Conservation (phyloP, 371 early-diverging fungal genomes). For the Paraphysoderma sedebokerense region DNA sequence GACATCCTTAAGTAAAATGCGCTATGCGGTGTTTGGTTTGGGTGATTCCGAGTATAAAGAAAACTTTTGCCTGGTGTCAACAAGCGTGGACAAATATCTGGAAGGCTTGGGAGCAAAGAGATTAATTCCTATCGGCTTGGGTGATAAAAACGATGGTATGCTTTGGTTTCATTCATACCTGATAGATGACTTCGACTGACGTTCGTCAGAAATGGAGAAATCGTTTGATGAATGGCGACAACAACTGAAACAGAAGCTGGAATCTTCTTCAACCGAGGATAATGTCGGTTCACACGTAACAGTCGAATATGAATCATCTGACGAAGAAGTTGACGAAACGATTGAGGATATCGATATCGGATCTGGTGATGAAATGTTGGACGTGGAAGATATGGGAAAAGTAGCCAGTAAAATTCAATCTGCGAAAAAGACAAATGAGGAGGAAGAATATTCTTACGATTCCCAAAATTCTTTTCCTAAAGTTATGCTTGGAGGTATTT, state of each 20-base stretch:
- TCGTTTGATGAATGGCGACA: constrained; percentile 28
- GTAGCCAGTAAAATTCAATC: constrained; percentile 38
- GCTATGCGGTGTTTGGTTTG: constrained; percentile 54
- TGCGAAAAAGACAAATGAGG: constrained; percentile 29
- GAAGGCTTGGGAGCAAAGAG: constrained; percentile 46
- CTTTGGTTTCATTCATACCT: too few relatives aligned
- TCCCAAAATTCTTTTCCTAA: too few relatives aligned
- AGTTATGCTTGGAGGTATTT: too few relatives aligned
- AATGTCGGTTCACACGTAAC: constrained; percentile 12
- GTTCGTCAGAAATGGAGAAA: constrained; percentile 5
- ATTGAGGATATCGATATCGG: too few relatives aligned
- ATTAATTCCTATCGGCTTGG: constrained; percentile 42
- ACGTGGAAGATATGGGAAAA: constrained; percentile 54
- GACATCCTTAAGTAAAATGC: constrained; percentile 29
- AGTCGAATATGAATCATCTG: constrained; percentile 10
- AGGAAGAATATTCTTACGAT: constrained; percentile 33
- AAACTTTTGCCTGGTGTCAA: constrained; percentile 38
- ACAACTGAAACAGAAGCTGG: constrained; percentile 29
- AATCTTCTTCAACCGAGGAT: constrained; percentile 5
- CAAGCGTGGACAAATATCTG: constrained; percentile 43
- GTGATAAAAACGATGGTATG: constrained; percentile 35
- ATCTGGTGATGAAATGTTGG: constrained; percentile 44
- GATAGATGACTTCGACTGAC: constrained; percentile 11
- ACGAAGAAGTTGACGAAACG: too few relatives aligned
- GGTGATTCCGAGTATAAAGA: constrained; percentile 55